Evolutionary conservation across 345 rosid genomes (phyloP), one percentile per base, ranked within the genome.

Genomic region (Crucihimalaya himalaica): DNA sequence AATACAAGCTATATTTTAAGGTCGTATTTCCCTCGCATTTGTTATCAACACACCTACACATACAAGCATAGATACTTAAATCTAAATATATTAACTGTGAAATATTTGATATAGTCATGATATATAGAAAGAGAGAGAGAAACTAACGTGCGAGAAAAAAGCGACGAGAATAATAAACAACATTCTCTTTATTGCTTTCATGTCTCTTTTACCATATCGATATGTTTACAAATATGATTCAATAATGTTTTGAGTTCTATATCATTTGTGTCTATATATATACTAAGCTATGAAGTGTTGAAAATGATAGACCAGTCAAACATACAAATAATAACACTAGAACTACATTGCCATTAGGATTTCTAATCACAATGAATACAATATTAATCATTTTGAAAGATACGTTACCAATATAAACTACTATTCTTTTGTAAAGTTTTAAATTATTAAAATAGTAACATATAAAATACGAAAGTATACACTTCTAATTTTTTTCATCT

Each of bases 1-100:
- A 29, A 55, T 15, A 54, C 64, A 32, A 15, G 39, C 8, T 16
- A 42, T 15, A 20, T 42, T 12, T 56, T 0, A 4, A 29, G n/a
- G 53, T 68, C 29, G 29, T 53, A 43, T 8, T 45, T 69, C 25
- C 19, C 66, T 70, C 34, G 74, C 66, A 45, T 45, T 47, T 57
- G 46, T 45, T 45, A 21, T 28, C 21, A 12, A 20, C 45, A 39
- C 37, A 56, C 55, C 54, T 42, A 70, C 7, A 42, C 8, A 29
- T 2, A n/a, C 14, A 51, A 27, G 28, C 28, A 27, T 27, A 3
- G 3, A 4, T 27, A 27, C 28, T 27, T 27, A 4, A 27, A 31
- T 31, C 34, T 31, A 6, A 6, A 5, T 31, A 31, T 31, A 6
- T 31, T 31, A 31, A 31, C 8, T 6, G 34, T 6, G 37, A 34